Conservation (phyloP, 2,329 filamentous ascomycete genomes). For the Lachnellula suecica region DNA sequence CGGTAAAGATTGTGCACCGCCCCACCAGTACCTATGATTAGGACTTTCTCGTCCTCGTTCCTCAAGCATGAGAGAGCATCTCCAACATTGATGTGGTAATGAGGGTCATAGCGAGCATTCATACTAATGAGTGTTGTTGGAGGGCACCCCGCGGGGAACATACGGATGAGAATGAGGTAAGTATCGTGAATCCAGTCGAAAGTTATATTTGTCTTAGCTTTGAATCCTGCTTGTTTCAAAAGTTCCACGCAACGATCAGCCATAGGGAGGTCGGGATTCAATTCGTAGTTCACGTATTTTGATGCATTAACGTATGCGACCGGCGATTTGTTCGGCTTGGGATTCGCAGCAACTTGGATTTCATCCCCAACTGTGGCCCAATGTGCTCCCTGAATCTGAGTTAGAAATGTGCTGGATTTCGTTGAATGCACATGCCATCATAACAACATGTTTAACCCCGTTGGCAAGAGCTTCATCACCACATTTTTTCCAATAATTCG, state of each 20-base stretch:
- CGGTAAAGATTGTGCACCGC: slow-evolving; percentile 71
- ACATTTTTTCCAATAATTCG: slow-evolving; percentile 64
- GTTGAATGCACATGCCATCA: slow-evolving; percentile 50
- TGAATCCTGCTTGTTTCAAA: slow-evolving; percentile 52
- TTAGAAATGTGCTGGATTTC: neutral
- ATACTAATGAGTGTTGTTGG: slow-evolving; percentile 61
- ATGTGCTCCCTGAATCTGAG: slow-evolving; percentile 55
- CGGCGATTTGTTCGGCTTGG: slow-evolving; percentile 58
- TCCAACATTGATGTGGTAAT: slow-evolving; percentile 58
- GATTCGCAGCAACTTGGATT: slow-evolving; percentile 62
- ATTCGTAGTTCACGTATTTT: slow-evolving; percentile 62
- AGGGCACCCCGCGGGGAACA: slow-evolving; percentile 65
- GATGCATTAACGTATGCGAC: slow-evolving; percentile 66
- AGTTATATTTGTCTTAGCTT: slow-evolving; percentile 47
- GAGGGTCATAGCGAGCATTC: slow-evolving; percentile 55
- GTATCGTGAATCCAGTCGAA: slow-evolving; percentile 76
- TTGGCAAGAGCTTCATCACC: slow-evolving; percentile 61
- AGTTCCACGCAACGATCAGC: slow-evolving; percentile 49
- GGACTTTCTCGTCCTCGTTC: slow-evolving; percentile 48
- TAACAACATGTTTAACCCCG: slow-evolving; percentile 61
- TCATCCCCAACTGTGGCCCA: slow-evolving; percentile 58
- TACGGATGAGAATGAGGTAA: slow-evolving; percentile 66
- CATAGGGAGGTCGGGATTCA: slow-evolving; percentile 57
- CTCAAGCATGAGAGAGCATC: slow-evolving; percentile 55
- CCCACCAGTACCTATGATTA: slow-evolving; percentile 59